These are phyloP conservation scores for Chlorella sp. DNA, from an alignment of 139 green algal species.

Conservation along the genomic window DNA sequence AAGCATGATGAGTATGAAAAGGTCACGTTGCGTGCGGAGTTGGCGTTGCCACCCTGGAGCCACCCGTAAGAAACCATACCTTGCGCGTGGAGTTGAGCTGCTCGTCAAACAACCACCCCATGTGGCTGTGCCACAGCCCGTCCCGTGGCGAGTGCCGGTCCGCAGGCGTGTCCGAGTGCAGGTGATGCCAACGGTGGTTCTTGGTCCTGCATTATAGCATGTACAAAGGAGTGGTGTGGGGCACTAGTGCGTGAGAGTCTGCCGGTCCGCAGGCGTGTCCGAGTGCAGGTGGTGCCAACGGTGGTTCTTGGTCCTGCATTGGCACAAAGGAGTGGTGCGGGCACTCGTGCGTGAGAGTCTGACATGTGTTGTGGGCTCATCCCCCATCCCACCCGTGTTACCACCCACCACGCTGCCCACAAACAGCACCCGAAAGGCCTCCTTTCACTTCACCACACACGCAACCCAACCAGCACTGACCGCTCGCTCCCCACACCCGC, in stretches of 20 bases:
- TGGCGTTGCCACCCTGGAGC: neutral
- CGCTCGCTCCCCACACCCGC: no score
- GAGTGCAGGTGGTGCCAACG: slow-evolving; percentile 69
- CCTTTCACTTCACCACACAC: no score
- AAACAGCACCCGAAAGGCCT: no score
- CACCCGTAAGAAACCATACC: neutral
- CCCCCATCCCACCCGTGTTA: no score
- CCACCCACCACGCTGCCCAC: no score
- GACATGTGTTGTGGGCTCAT: no score
- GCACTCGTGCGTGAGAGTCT: no score
- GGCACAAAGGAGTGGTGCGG: no score
- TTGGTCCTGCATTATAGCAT: slow-evolving; percentile 21
- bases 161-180: slow-evolving; percentile 55
- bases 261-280: no score
- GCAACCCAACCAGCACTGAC: no score
- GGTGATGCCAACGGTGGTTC: slow-evolving; percentile 61
- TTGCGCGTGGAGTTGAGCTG: slow-evolving; percentile 30
- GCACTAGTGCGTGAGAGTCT: no score
- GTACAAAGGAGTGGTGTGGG: no score
- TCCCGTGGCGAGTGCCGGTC: slow-evolving; percentile 72
- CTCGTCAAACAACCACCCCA: slow-evolving; percentile 74
- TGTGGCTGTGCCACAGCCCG: slow-evolving; percentile 64
- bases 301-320: slow-evolving; percentile 27
- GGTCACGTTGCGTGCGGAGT: neutral
- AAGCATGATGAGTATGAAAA: neutral